These are phyloP conservation scores for Syzygium oleosum DNA, from an alignment of 345 rosid species.

Conservation along the genomic window DNA sequence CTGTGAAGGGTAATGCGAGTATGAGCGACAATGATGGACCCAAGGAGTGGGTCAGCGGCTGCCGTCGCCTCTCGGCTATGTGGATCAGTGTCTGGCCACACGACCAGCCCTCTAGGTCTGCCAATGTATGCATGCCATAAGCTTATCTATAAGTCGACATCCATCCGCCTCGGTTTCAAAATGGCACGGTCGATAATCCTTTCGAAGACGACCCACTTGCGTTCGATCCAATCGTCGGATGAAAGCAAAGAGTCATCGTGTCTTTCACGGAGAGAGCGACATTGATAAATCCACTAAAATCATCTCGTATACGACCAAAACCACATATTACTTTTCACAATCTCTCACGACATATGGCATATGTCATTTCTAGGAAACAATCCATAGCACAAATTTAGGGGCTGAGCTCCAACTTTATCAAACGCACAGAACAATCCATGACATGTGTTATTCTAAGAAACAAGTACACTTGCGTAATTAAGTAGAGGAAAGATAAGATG, in stretches of 20 bases:
- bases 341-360: too few species aligned
- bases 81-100: background rate
- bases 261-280: background rate
- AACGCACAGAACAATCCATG: background rate
- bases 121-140: too few species aligned
- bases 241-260: background rate
- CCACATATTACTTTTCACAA: too few species aligned
- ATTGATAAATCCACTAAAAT: background rate
- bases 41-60: background rate
- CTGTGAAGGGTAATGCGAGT: background rate
- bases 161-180: too few species aligned
- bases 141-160: too few species aligned
- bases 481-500: background rate
- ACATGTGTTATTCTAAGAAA: background rate
- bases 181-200: background rate
- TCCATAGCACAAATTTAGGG: background rate
- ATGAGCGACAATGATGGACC: background rate
- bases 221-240: background rate
- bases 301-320: too few species aligned
- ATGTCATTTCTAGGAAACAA: too few species aligned
- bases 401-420: background rate
- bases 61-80: too few species aligned
- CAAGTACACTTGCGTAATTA: background rate
- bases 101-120: too few species aligned
- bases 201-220: background rate